These are phyloP conservation scores for Catharanthus roseus DNA, from an alignment of 257 asterid genomes.

Conservation along the genomic window DNA sequence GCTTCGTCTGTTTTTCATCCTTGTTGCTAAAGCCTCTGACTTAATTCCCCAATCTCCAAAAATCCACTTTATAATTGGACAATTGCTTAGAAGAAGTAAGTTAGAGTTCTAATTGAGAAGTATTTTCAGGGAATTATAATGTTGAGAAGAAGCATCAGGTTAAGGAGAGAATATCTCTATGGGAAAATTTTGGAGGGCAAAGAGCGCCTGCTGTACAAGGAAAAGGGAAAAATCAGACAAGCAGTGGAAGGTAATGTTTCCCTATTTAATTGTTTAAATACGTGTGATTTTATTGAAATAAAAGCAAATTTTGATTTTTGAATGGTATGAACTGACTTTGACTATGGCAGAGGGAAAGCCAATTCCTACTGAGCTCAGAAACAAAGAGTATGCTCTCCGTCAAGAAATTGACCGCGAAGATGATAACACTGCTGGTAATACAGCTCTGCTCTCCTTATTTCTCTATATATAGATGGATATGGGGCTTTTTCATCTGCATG, in stretches of 20 bases:
- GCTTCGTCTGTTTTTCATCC: too few relatives aligned
- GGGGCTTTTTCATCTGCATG: background rate
- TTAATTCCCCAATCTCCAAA: too few relatives aligned
- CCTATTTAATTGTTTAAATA: too few relatives aligned
- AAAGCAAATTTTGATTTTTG: background rate
- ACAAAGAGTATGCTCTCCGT: constrained; percentile 89
- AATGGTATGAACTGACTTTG: background rate
- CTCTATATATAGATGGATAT: background rate
- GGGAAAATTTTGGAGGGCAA: constrained; percentile 89
- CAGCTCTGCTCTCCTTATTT: background rate
- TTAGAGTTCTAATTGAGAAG: background rate
- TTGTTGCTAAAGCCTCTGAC: too few relatives aligned
- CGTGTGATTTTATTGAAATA: background rate
- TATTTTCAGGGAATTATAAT: constrained; percentile 17
- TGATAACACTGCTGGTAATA: constrained; percentile 69
- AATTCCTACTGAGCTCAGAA: too few relatives aligned
- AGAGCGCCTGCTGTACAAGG: constrained; percentile 78
- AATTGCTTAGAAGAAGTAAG: too few relatives aligned
- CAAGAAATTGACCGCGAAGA: constrained; percentile 92
- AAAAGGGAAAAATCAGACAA: constrained; percentile 77
- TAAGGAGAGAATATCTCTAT: constrained; percentile 82
- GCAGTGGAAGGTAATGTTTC: constrained; percentile 60
- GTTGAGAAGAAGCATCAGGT: constrained; percentile 82
- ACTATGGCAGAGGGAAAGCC: constrained; percentile 66
- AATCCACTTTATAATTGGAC: too few relatives aligned